phyloP scores from a whole-genome alignment of 768 basidiomycete species.

The Pulveroboletus sp. region DNA sequence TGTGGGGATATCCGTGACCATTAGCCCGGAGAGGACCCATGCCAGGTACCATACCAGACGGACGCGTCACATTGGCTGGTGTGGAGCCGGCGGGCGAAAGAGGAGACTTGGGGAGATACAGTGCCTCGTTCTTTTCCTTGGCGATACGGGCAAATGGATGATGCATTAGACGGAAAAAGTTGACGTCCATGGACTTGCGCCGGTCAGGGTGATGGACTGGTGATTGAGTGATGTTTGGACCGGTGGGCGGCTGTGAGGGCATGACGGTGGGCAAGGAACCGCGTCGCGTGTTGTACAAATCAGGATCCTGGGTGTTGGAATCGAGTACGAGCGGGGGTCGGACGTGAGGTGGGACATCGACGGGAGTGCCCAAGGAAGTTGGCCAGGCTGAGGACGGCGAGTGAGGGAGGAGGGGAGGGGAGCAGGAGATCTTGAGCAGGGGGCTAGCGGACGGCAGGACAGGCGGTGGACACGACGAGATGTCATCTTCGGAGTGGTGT shows the following conservation, averaged over 20 bases:
- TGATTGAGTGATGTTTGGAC: conserved; percentile 33
- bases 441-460: conserved; percentile 10
- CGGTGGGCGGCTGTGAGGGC: conserved; percentile 23
- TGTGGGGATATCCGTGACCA: conserved; percentile 43
- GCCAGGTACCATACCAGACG: conserved; percentile 20
- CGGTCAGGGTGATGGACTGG: conserved; percentile 32
- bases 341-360: conserved; percentile 21
- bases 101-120: conserved; percentile 31
- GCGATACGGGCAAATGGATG: conserved; percentile 32
- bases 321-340: conserved; percentile 21
- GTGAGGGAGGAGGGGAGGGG: conserved; percentile 12
- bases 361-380: conserved; percentile 31
- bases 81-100: conserved; percentile 28
- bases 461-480: conserved; percentile 1
- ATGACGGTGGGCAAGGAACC: conserved; percentile 50
- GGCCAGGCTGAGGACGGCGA: conserved; percentile 25
- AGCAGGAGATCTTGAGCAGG: conserved; percentile 22
- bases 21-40: conserved; percentile 43
- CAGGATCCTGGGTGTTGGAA: conserved; percentile 23
- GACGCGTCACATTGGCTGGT: conserved; percentile 35
- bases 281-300: conserved; percentile 39
- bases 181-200: conserved; percentile 39
- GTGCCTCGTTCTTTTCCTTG: conserved; percentile 33
- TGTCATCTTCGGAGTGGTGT: conserved; percentile 15
- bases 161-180: conserved; percentile 50